These are phyloP conservation scores for Microthyrium microscopicum DNA, from an alignment of 2,329 filamentous ascomycete species.

Conservation along the genomic window DNA sequence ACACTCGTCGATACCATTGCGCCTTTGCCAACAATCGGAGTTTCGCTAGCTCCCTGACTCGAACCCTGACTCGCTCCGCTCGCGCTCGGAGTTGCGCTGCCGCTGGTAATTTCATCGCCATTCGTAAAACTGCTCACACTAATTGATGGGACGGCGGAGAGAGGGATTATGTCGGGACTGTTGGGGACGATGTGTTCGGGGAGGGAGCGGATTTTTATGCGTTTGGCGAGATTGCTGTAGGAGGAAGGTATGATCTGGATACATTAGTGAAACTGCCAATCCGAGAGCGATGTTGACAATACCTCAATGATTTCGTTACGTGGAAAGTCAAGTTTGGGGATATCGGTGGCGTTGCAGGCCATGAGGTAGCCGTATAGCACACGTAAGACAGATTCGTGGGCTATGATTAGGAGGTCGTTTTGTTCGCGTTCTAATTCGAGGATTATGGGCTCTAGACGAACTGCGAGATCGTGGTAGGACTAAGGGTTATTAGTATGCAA, in stretches of 20 bases:
- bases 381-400: constrained; percentile 91
- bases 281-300: constrained; percentile 12
- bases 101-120: too few relatives aligned
- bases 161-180: constrained; percentile 50
- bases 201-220: constrained; percentile 65
- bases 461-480: constrained; percentile 98
- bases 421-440: constrained; percentile 92
- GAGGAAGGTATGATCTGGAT: constrained; percentile 75
- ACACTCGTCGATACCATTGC: too few relatives aligned
- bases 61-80: too few relatives aligned
- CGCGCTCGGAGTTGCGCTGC: too few relatives aligned
- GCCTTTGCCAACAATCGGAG: too few relatives aligned
- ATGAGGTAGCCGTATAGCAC: constrained; percentile 96
- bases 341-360: constrained; percentile 92
- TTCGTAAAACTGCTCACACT: too few relatives aligned
- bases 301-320: constrained; percentile 94
- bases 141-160: too few relatives aligned
- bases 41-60: too few relatives aligned
- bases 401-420: constrained; percentile 94
- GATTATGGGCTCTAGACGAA: constrained; percentile 93
- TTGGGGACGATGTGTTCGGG: constrained; percentile 52
- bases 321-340: constrained; percentile 82
- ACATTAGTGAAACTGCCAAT: not conserved
- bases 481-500: constrained; percentile 22
- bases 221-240: constrained; percentile 90